Percentiles rank a stretch among this genome's conserved stretches.
These are phyloP conservation scores for Aaosphaeria pasadenensis DNA, from an alignment of 2,329 filamentous ascomycete species.

Conservation along the genomic window DNA sequence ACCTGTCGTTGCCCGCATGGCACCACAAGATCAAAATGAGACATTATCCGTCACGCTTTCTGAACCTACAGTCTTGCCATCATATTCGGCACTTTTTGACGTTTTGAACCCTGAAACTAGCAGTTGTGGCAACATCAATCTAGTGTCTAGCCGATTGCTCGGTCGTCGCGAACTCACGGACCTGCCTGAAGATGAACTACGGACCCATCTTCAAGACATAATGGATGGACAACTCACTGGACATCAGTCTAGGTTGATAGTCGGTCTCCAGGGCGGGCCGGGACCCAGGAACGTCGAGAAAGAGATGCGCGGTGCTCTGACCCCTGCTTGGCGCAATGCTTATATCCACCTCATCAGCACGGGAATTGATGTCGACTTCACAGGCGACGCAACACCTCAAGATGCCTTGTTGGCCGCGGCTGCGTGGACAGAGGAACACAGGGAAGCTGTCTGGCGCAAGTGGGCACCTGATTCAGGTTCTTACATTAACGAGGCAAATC, in stretches of 20 bases:
- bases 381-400: no score
- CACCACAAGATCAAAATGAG: no score
- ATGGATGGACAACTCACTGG: conserved; percentile 6
- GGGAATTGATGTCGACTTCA: neutral
- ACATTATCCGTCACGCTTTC: no score
- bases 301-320: conserved; percentile 9
- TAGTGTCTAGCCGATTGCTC: conserved; percentile 6
- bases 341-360: conserved; percentile 17
- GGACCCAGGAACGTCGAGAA: no score
- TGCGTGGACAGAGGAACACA: no score
- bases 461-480: conserved; percentile 7
- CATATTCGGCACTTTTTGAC: no score
- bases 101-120: no score
- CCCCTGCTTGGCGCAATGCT: conserved; percentile 23
- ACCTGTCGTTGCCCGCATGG: no score
- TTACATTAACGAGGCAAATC: conserved; percentile 28
- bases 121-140: neutral
- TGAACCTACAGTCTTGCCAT: no score
- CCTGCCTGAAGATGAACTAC: conserved; percentile 16
- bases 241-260: conserved; percentile 10
- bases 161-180: conserved; percentile 13
- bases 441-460: no score
- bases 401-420: no score
- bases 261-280: conserved; percentile 3
- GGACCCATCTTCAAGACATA: conserved; percentile 5